Conservation (phyloP, 1,284 basidiomycete species). For the Trichosporon inkin region DNA sequence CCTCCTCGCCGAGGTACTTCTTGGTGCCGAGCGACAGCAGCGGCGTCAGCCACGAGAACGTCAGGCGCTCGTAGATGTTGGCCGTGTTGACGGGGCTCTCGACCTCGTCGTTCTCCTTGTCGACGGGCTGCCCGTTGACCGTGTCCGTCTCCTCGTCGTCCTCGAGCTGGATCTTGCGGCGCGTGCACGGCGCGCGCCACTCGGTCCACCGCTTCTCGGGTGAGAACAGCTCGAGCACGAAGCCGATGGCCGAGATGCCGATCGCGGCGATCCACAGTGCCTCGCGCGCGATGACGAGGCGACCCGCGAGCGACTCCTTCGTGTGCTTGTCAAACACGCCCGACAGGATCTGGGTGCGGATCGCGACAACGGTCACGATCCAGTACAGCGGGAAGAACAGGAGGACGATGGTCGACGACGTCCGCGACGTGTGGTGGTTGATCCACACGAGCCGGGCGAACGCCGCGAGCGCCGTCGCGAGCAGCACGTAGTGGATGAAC, state of each 20-base stretch:
- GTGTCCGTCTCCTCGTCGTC: constrained; percentile 44
- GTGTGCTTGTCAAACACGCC: constrained; percentile 31
- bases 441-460: constrained; percentile 47
- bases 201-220: constrained; percentile 56
- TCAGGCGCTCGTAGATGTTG: constrained; percentile 63
- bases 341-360: constrained; percentile 58
- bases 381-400: constrained; percentile 78
- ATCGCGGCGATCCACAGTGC: constrained; percentile 51
- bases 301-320: constrained; percentile 26
- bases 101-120: constrained; percentile 52
- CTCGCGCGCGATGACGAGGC: constrained; percentile 37
- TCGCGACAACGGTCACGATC: constrained; percentile 57
- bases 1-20: constrained; percentile 66
- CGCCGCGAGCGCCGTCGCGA: constrained; percentile 33
- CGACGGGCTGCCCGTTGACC: constrained; percentile 25
- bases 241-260: constrained; percentile 58
- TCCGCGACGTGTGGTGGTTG: constrained; percentile 73
- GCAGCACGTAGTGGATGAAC: constrained; percentile 24
- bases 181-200: constrained; percentile 16
- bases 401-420: constrained; percentile 71
- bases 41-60: constrained; percentile 46
- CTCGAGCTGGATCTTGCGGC: constrained; percentile 41
- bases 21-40: constrained; percentile 41
- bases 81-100: constrained; percentile 75
- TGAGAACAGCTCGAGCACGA: constrained; percentile 66